Base-by-base conservation (phyloP, 108 stramenopile genomes). In the Mayamaea pseudoterrestris region DNA sequence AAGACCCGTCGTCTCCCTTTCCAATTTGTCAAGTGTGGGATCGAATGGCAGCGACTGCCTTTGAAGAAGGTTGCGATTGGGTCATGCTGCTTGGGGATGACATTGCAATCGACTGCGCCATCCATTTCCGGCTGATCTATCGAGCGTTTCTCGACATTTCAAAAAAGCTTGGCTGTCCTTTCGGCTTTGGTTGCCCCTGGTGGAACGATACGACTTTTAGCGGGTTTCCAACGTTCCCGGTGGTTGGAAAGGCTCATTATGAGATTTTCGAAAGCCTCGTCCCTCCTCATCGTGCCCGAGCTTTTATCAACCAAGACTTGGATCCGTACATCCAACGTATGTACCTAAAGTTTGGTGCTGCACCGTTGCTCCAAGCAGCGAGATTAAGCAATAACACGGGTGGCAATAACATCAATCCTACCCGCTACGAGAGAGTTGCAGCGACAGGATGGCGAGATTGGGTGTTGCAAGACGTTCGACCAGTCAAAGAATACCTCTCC, bases 191-290 rank as follows among this genome's bases (percentile, higher is more conserved):
- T 27, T 69, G 70, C 53, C 60, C 68, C 0, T 61, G 60, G 57
- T 72, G 57, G 56, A 58, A 66, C n/a, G 76, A 77, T 43, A 16
- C 14, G 23, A 58, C 45, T 17, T 77, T 77, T 37, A 56, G 61
- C n/a, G 70, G 70, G 1, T 77, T 77, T 44, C 76, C 76, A 17
- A 69, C 61, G 2, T 77, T 77, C 55, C 76, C 76, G 16, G 27
- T 32, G 12, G 53, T 77, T 43, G 64, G 64, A n/a, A 65, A 40
- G 25, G 16, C 1, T 13, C 76, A 77, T 41, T 56, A 30, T 28
- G 34, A 65, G 29, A 62, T 61, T 9, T 77, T 66, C 43, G 47
- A 52, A 16, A 44, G 55, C 13, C 24, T 77, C 5, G 58, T 77
- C 22, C 76, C 76, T 17, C 12, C 54, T 29, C 60, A 69, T 36